Conservation (phyloP, 169 alveolate genomes). For the Cryptosporidium viatorum region DNA sequence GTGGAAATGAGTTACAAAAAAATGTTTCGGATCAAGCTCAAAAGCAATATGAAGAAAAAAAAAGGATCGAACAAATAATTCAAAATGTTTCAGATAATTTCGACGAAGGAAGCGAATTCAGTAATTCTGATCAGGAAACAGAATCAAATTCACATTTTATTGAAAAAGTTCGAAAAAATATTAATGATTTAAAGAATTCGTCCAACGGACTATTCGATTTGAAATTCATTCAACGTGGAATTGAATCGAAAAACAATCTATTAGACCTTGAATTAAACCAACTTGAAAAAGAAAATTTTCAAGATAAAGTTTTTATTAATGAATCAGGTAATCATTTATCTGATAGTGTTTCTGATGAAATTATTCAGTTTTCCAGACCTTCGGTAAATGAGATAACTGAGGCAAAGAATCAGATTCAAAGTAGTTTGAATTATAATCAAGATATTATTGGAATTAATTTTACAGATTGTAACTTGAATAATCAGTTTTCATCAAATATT, state of each 20-base stretch:
- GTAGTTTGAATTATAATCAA: background rate
- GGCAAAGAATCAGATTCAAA: background rate
- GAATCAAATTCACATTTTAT: background rate
- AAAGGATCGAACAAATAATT: slow-evolving; percentile 61
- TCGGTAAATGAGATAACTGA: slow-evolving; percentile 3
- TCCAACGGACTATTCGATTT: slow-evolving; percentile 18
- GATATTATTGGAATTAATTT: background rate
- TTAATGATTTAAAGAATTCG: slow-evolving; percentile 1
- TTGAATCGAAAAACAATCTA: slow-evolving; percentile 6
- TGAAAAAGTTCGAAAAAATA: slow-evolving; percentile 7
- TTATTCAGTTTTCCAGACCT: background rate
- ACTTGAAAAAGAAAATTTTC: background rate
- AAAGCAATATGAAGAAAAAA: slow-evolving; percentile 77
- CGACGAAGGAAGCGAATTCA: slow-evolving; percentile 1
- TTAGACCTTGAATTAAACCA: slow-evolving; percentile 40
- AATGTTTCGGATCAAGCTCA: slow-evolving; percentile 80
- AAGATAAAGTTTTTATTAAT: background rate
- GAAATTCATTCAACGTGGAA: slow-evolving; percentile 57
- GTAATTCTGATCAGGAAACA: background rate
- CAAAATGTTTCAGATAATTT: background rate
- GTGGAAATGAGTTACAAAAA: slow-evolving; percentile 82
- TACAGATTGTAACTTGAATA: background rate
- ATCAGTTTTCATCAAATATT: background rate
- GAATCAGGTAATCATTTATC: background rate
- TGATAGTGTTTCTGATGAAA: background rate